Conservation (phyloP, 2,329 filamentous ascomycete species). For the Pestalotiopsis sp. region DNA sequence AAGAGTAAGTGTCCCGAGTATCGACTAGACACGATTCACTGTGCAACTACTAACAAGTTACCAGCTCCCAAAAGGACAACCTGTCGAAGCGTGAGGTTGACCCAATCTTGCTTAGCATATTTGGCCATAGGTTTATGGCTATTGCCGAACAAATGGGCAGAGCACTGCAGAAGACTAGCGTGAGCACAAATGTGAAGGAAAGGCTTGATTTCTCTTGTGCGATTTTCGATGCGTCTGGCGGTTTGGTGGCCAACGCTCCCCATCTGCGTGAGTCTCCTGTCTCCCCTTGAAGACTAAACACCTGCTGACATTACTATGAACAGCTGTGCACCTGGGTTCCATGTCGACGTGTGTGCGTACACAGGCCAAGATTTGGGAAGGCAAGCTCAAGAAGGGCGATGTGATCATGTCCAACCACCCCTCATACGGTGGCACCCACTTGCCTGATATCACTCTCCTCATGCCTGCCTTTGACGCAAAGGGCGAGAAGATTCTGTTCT, state of each 20-base stretch:
- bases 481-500: slow-evolving; percentile 76
- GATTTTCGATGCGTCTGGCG: slow-evolving; percentile 75
- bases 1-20: slow-evolving; percentile 35
- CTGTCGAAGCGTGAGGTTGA: slow-evolving; percentile 56
- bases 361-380: slow-evolving; percentile 79
- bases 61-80: slow-evolving; percentile 25
- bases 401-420: slow-evolving; percentile 85
- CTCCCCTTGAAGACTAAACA: neutral
- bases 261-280: slow-evolving; percentile 56
- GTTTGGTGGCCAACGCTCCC: slow-evolving; percentile 77
- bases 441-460: slow-evolving; percentile 81
- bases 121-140: slow-evolving; percentile 82
- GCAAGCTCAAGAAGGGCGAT: slow-evolving; percentile 76
- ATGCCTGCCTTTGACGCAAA: slow-evolving; percentile 72
- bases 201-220: slow-evolving; percentile 83
- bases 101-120: slow-evolving; percentile 77
- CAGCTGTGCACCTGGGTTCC: slow-evolving; percentile 73
- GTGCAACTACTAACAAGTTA: slow-evolving; percentile 17
- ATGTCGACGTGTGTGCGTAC: slow-evolving; percentile 85
- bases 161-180: slow-evolving; percentile 77
- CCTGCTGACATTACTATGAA: neutral
- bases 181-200: slow-evolving; percentile 81
- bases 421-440: slow-evolving; percentile 80
- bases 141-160: slow-evolving; percentile 86
- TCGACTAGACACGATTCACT: neutral